Base-by-base conservation (phyloP, 2,329 filamentous ascomycete species). In the Exophiala bonariae region DNA sequence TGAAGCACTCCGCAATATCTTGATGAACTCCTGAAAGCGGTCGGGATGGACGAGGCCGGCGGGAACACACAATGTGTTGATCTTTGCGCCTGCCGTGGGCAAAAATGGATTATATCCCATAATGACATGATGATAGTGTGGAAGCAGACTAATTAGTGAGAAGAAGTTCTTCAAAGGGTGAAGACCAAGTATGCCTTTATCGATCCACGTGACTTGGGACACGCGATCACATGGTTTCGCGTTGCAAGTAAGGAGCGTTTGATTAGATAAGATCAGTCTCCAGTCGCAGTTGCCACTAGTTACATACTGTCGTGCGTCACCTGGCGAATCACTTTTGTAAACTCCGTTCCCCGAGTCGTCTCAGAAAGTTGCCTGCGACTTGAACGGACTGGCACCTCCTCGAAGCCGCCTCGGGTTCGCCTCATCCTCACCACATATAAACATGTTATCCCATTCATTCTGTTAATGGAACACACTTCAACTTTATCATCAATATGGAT, bases 61-160 rank as follows among this genome's bases (percentile, higher is more conserved):
- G 44, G 93, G 93, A 52, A 97, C 76, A 50, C 96, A 80, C 60
- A 96, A 81, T 54, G 86, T 89, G 74, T 88, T 87, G 65, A 97
- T 83, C 78, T 88, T 87, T 73, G 90, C 92, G 66, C 90, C 90
- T 70, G 91, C 87, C 74, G 91, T 83, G 70, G 92, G 90, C 67
- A 91, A 87, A 68, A 96, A 82, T 69, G 88, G 85, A 76, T 96
- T 92, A 72, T 87, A 79, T 74, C 81, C 85, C 90, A 95, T 95
- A 66, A 72, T 86, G 47, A 52, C 52, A 54, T 54, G 48, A 38
- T 36, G 11, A 41, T 22, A 30, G 14, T 33, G 30, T 31, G 32
- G 36, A 8, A 18, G 16, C 13, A 31, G 47, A 7, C 6, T 19
- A 22, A 18, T 17, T 39, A 20, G n/a, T 22, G 13, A 6, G 28